Conservation (phyloP, 129 eudicot species). For the sunflower (Helianthus annuus) region DNA sequence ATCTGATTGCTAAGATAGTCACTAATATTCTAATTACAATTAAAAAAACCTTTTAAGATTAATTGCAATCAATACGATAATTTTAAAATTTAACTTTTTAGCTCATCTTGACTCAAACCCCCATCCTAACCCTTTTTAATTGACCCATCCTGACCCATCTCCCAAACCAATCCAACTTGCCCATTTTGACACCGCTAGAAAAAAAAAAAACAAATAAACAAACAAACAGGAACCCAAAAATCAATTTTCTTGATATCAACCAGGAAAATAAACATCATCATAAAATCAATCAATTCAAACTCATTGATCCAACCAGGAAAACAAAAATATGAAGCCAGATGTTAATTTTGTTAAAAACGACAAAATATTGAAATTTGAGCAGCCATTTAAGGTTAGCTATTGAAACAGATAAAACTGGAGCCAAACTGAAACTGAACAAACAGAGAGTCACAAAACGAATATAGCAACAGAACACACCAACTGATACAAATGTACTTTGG, state of each 20-base stretch:
- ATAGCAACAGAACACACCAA: background rate
- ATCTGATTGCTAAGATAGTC: background rate
- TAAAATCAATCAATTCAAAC: background rate
- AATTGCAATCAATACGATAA: background rate
- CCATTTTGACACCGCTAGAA: no score
- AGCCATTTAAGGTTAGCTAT: background rate
- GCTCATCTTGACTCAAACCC: no score
- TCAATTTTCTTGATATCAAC: background rate
- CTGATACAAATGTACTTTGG: background rate
- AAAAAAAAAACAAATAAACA: background rate
- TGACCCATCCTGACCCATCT: no score
- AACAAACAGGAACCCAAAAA: background rate
- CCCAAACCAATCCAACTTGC: no score
- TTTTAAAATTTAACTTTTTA: background rate
- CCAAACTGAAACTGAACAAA: background rate
- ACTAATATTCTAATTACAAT: background rate
- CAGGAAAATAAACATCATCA: background rate
- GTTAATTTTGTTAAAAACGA: background rate
- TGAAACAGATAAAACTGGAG: background rate
- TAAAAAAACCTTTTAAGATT: background rate
- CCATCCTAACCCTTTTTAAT: no score
- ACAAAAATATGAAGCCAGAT: background rate
- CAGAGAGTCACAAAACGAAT: background rate
- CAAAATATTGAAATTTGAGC: background rate
- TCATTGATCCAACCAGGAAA: background rate